A percentile compares a stretch with the other conserved stretches of the same genome.
Conservation (phyloP, 202 grass and related monocot genomes). For the Dendrocalamus latiflorus region DNA sequence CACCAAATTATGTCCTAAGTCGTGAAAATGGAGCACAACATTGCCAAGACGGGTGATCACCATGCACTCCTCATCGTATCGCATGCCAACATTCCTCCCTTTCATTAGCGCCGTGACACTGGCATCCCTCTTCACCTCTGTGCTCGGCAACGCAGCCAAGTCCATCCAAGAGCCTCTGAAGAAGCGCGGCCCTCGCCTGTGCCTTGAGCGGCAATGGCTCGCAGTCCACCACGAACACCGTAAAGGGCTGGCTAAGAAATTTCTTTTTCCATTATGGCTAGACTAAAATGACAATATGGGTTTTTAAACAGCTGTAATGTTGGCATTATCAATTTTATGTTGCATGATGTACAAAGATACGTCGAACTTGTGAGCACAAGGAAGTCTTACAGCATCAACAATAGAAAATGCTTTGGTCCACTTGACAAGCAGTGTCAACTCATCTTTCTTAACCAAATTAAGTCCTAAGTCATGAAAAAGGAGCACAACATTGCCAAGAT, state of each 20-base stretch:
- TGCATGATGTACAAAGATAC: neutral
- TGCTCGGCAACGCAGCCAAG: too few species aligned
- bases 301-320: neutral
- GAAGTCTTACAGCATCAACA: conserved; percentile 61
- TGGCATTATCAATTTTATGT: neutral
- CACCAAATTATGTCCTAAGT: too few species aligned
- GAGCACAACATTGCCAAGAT: neutral
- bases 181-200: too few species aligned
- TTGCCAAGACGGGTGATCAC: conserved; percentile 32
- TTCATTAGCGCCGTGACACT: too few species aligned
- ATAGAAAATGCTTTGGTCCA: conserved; percentile 92
- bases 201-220: too few species aligned
- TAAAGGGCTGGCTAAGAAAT: too few species aligned
- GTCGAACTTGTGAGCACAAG: neutral
- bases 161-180: too few species aligned
- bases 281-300: neutral
- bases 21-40: neutral
- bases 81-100: too few species aligned
- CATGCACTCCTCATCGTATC: too few species aligned
- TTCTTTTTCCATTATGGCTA: neutral
- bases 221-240: too few species aligned
- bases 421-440: conserved; percentile 42
- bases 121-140: too few species aligned
- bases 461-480: neutral
- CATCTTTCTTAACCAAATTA: neutral